These are phyloP conservation scores for Chaetomium strumarium DNA, from an alignment of 2,329 filamentous ascomycete species.

Conservation along the genomic window DNA sequence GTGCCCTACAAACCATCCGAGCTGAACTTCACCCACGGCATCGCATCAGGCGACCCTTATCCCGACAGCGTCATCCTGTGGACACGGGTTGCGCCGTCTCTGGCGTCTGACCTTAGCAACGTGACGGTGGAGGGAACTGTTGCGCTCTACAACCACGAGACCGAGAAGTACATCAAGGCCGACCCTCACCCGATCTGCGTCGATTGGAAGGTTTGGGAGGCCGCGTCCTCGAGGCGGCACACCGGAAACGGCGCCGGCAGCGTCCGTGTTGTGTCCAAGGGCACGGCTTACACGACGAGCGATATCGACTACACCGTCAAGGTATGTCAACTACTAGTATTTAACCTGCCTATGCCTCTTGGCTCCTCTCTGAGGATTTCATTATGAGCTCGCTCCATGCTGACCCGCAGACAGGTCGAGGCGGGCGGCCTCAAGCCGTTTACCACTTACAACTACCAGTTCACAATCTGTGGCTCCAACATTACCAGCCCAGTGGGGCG, in stretches of 20 bases:
- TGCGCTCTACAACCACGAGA: slow-evolving; percentile 39
- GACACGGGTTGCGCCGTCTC: slow-evolving; percentile 36
- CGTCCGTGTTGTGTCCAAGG: slow-evolving; percentile 49
- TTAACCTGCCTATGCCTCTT: too few species aligned
- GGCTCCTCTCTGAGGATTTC: too few species aligned
- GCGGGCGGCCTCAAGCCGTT: slow-evolving; percentile 11
- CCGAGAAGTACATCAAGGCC: slow-evolving; percentile 39
- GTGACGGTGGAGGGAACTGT: slow-evolving; percentile 35
- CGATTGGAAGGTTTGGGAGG: slow-evolving; percentile 59
- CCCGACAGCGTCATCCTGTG: slow-evolving; percentile 50
- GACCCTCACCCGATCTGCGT: slow-evolving; percentile 61
- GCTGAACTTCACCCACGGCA: slow-evolving; percentile 53
- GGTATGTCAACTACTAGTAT: slow-evolving; percentile 16
- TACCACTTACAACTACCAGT: slow-evolving; percentile 59
- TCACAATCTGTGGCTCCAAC: slow-evolving; percentile 59
- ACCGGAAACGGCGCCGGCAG: neutral
- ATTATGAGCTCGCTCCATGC: neutral
- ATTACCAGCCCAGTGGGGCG: slow-evolving; percentile 57
- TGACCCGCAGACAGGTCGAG: slow-evolving; percentile 31
- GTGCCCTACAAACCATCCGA: slow-evolving; percentile 10
- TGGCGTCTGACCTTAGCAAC: slow-evolving; percentile 40
- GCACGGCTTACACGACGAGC: slow-evolving; percentile 61
- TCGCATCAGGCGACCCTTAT: slow-evolving; percentile 42
- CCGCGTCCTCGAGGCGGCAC: slow-evolving; percentile 47
- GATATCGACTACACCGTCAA: slow-evolving; percentile 74